Base-by-base conservation (phyloP, 495 filamentous ascomycete genomes). In the Penicillium silybi region DNA sequence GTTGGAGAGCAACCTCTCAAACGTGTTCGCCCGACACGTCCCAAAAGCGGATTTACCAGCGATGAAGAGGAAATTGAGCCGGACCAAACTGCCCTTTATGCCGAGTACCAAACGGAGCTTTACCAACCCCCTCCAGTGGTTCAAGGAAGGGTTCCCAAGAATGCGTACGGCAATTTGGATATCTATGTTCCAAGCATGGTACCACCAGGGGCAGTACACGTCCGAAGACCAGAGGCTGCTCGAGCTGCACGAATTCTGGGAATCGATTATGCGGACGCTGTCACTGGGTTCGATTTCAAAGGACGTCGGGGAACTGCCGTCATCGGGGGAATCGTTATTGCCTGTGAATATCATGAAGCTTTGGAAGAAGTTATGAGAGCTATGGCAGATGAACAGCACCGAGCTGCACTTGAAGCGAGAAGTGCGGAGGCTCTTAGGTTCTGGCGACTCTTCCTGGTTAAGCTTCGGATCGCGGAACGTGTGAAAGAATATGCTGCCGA, bases 101-200 rank as follows among this genome's bases (percentile, higher is more conserved):
- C 84, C 0, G 59, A 75, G 6, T 83, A 81, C 40, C 92, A 97
- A 66, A 97, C 92, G 0, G 78, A 83, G 10, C 39, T 83, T 0
- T 96, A 95, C 58, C 65, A 77, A 8, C 80, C 92, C 1, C 88
- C 89, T 17, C 84, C 90, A 0, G 86, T 97, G 8, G 70, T 85
- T 2, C 64, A 80, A 41, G 92, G 92, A 5, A 76, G 69, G 15
- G 79, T 99, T 8, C 93, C 92, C 4, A 88, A 85, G 53, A 99
- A 99, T 57, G 77, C 72, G 8, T 99, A 84, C 60, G 89, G 88
- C 0, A 99, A 99, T 57, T 61, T 97, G 38, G 93, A 97, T 63
- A 61, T 97, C 20, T 97, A 92, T 63, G 89, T 93, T 9, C 87
- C 92, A 1, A 90, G 83, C 53, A 99, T 99, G 93, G 75, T 97